These are phyloP conservation scores for Gossypium mustelinum DNA, from an alignment of 345 rosid genomes.

Conservation along the genomic window DNA sequence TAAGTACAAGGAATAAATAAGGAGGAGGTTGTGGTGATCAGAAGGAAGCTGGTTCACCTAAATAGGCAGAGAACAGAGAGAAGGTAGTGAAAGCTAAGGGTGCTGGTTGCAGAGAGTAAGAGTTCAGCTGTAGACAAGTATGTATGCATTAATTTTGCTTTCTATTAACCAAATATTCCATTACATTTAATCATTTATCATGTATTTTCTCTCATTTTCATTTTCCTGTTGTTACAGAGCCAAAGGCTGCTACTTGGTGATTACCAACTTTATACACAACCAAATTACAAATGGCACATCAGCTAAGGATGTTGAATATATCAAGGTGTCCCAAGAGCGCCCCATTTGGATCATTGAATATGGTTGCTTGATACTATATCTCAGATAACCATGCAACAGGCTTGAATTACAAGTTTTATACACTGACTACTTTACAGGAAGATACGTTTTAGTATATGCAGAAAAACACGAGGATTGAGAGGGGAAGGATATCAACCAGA, in stretches of 20 bases:
- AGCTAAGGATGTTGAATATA: background rate
- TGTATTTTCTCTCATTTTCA: background rate
- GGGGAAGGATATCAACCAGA: constrained; percentile 12
- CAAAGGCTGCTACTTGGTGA: background rate
- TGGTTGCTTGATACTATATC: background rate
- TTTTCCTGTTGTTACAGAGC: background rate
- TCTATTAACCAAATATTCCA: too few relatives aligned
- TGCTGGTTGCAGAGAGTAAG: too few relatives aligned
- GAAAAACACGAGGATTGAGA: background rate
- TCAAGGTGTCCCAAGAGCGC: constrained; percentile 3
- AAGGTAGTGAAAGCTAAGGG: too few relatives aligned
- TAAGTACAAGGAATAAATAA: too few relatives aligned
- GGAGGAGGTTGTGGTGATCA: too few relatives aligned
- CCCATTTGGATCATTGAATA: constrained; percentile 2
- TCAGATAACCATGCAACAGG: constrained; percentile 4
- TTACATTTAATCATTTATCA: background rate
- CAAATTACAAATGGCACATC: background rate
- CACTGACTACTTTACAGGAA: background rate
- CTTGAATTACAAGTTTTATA: constrained; percentile 10
- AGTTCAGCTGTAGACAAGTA: too few relatives aligned
- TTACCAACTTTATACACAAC: background rate
- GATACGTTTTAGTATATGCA: constrained; percentile 1
- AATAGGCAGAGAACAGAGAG: too few relatives aligned
- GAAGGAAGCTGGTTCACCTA: too few relatives aligned
- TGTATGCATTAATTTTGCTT: too few relatives aligned